Evolutionary conservation across 495 filamentous ascomycete genomes (phyloP), one percentile per base, ranked within the genome.

Genomic region (Neurospora africana): DNA sequence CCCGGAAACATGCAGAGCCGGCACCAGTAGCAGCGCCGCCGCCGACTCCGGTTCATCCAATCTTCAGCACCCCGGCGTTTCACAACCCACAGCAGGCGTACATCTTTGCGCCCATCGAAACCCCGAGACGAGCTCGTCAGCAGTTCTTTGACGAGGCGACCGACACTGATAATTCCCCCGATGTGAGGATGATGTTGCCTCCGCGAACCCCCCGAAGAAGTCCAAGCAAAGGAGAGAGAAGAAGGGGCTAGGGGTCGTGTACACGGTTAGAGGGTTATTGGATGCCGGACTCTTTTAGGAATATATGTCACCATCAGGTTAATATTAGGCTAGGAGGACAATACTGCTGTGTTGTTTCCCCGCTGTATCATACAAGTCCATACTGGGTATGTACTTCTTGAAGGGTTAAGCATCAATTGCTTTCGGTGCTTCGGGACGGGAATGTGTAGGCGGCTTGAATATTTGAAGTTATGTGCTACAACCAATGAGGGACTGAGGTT

Each of bases 181-280:
- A 71, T 65, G 72, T 76, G 36, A 79, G 79, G 44, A 72, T 78
- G 2, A 77, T 85, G 35, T 75, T 80, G 71, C 78, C 83, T 35
- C 79, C 79, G 4, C 79, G 83, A 69, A 85, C 82, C 2, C 82
- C 84, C 1, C 76, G 81, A 72, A 77, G 80, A 30, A 85, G 84
- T 47, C 84, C 84, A 0, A 81, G 82, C 33, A 86, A 85, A 70
- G 78, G 80, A 11, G 83, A 85, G 19, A 77, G 83, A 69, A 77
- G 79, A 83, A 76, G 72, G 73, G 2, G 75, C 69, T 35, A 71
- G 78, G 40, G 76, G 38, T 53, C 78, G 43, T 85, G 83, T 71
- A 79, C 82, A 65, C 10, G 74, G 70, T 36, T 85, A 84, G 72
- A 15, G 73, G 79, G n/a, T 82, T 82, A 47, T 84, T 71, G 68